These are phyloP conservation scores for Chytriomyces sp. DNA, from an alignment of 192 early-diverging fungal species.

Conservation along the genomic window DNA sequence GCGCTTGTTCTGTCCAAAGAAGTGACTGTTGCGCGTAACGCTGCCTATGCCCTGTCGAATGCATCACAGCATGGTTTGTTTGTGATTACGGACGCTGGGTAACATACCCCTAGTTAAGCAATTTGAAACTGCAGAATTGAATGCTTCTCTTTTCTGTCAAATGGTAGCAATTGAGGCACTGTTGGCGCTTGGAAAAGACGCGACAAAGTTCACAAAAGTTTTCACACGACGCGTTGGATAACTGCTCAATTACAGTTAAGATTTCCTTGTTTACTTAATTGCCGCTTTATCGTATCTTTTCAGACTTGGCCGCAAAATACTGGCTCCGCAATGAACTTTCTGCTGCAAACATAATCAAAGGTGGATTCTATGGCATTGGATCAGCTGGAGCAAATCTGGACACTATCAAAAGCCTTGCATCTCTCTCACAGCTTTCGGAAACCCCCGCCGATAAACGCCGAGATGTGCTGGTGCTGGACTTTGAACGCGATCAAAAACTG, in stretches of 20 bases:
- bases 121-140: constrained; percentile 41
- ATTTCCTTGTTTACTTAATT: constrained; percentile 12
- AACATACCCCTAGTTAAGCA: neutral
- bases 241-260: constrained; percentile 58
- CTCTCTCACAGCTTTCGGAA: constrained; percentile 45
- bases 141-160: constrained; percentile 52
- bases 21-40: constrained; percentile 54
- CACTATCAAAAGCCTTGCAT: constrained; percentile 41
- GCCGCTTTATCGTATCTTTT: neutral
- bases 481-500: constrained; percentile 41
- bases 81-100: neutral
- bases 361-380: constrained; percentile 64
- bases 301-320: constrained; percentile 64
- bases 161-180: constrained; percentile 56
- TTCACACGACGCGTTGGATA: constrained; percentile 61
- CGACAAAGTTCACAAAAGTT: constrained; percentile 51
- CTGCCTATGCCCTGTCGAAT: constrained; percentile 56
- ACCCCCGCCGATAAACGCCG: constrained; percentile 53
- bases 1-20: constrained; percentile 51
- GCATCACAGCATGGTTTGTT: constrained; percentile 50
- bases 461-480: constrained; percentile 56
- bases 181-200: constrained; percentile 48
- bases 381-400: constrained; percentile 50
- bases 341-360: constrained; percentile 48
- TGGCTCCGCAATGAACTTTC: constrained; percentile 57